Conservation (phyloP, 108 stramenopile genomes). For the Skeletonema grethae region DNA sequence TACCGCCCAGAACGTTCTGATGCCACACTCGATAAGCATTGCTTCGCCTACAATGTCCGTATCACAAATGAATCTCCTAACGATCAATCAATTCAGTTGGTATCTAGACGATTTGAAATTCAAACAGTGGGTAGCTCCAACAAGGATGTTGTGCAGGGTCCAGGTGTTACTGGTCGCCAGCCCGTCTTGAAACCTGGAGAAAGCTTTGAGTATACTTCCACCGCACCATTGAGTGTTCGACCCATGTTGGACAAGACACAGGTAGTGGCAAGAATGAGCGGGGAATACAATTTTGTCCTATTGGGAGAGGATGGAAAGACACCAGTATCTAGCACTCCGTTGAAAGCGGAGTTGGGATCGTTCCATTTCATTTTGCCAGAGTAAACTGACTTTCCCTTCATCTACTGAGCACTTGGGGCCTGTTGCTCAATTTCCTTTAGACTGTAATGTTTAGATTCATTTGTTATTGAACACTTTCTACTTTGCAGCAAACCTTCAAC, state of each 20-base stretch:
- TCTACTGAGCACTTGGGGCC: not conserved
- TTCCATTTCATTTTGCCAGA: conserved; percentile 88
- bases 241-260: conserved; percentile 85
- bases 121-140: conserved; percentile 78
- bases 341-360: conserved; percentile 86
- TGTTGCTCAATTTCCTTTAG: conserved; percentile 4
- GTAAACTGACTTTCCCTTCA: not conserved
- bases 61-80: conserved; percentile 86
- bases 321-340: conserved; percentile 69
- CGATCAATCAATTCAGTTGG: conserved; percentile 73
- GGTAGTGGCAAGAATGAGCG: conserved; percentile 87
- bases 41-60: conserved; percentile 93
- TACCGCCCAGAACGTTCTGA: conserved; percentile 92
- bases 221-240: conserved; percentile 80
- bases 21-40: conserved; percentile 78
- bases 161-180: conserved; percentile 89
- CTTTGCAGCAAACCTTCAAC: too few relatives aligned
- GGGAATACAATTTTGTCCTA: conserved; percentile 82
- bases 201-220: conserved; percentile 90
- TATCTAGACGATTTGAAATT: conserved; percentile 91
- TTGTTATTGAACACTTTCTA: not conserved
- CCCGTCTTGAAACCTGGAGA: conserved; percentile 93
- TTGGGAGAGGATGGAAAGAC: conserved; percentile 80
- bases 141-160: conserved; percentile 91
- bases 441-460: conserved; percentile 11